These are phyloP conservation scores for Auxenochlorella protothecoides DNA, from an alignment of 139 green algal genomes.

Conservation along the genomic window DNA sequence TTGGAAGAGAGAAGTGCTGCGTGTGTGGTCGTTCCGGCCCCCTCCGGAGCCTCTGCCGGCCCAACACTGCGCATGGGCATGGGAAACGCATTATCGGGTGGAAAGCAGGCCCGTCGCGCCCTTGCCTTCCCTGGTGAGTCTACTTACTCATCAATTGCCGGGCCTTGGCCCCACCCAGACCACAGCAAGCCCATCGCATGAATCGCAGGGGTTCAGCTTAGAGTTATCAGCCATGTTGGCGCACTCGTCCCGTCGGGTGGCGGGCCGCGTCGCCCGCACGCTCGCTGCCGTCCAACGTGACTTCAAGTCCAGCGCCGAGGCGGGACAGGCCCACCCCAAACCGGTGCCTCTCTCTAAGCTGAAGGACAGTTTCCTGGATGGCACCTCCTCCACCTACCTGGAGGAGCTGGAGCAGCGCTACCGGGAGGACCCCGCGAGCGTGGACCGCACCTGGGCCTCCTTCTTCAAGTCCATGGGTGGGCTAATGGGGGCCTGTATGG, in stretches of 20 bases:
- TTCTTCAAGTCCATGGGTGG: constrained; percentile 77
- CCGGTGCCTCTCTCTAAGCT: constrained; percentile 78
- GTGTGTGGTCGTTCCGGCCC: too few relatives aligned
- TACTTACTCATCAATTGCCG: neutral
- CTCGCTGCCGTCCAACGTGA: neutral
- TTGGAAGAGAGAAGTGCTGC: too few relatives aligned
- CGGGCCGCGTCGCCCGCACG: neutral
- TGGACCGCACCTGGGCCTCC: constrained; percentile 76
- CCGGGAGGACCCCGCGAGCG: constrained; percentile 57
- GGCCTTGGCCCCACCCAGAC: neutral
- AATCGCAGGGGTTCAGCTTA: neutral
- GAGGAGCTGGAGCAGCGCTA: constrained; percentile 84
- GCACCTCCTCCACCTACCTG: constrained; percentile 70
- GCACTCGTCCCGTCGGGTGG: neutral
- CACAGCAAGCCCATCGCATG: neutral
- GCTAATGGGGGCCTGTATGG: neutral
- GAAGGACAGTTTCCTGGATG: constrained; percentile 90
- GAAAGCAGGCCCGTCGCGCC: neutral
- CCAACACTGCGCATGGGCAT: too few relatives aligned
- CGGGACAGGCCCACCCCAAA: constrained; percentile 20
- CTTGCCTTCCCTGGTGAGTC: neutral
- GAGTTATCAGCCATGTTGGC: neutral
- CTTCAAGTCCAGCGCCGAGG: neutral
- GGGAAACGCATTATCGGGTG: neutral
- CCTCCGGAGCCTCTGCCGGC: too few relatives aligned